These are phyloP conservation scores for Tolypocladium ovalisporum DNA, from an alignment of 2,329 filamentous ascomycete genomes.

Conservation along the genomic window DNA sequence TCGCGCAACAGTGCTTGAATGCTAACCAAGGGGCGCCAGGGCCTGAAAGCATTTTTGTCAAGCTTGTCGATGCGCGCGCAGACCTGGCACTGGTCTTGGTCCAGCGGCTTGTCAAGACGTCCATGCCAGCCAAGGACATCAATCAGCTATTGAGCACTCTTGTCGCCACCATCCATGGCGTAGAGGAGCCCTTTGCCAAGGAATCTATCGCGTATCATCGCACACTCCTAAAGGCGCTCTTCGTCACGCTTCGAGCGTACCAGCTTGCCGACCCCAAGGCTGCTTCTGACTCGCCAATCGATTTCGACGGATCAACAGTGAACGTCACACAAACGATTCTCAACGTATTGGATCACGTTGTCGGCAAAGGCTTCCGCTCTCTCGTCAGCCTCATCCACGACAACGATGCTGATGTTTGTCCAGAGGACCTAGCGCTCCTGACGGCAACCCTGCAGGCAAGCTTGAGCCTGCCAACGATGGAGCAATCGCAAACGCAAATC, in stretches of 20 bases:
- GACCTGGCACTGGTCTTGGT: slow-evolving; percentile 75
- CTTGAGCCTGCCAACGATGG: slow-evolving; percentile 65
- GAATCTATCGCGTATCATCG: slow-evolving; percentile 64
- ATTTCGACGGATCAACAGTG: slow-evolving; percentile 25
- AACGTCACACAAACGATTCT: slow-evolving; percentile 52
- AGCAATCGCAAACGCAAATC: slow-evolving; percentile 60
- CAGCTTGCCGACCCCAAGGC: slow-evolving; percentile 24
- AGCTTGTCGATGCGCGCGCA: slow-evolving; percentile 63
- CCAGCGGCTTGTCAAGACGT: slow-evolving; percentile 60
- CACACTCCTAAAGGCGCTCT: slow-evolving; percentile 72
- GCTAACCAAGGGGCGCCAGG: slow-evolving; percentile 65
- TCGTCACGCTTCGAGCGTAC: slow-evolving; percentile 65
- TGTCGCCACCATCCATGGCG: slow-evolving; percentile 39
- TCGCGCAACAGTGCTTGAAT: slow-evolving; percentile 65
- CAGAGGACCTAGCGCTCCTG: slow-evolving; percentile 76
- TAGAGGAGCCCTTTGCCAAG: slow-evolving; percentile 41
- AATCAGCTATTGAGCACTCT: slow-evolving; percentile 39
- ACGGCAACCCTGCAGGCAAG: slow-evolving; percentile 82
- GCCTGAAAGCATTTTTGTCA: slow-evolving; percentile 71
- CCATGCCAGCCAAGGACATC: slow-evolving; percentile 37
- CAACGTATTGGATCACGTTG: slow-evolving; percentile 68
- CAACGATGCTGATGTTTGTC: slow-evolving; percentile 45
- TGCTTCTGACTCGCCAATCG: slow-evolving; percentile 18
- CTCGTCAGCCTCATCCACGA: slow-evolving; percentile 78
- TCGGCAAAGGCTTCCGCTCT: slow-evolving; percentile 72